A percentile compares a stretch with the other conserved stretches of the same genome.
Conservation (phyloP, 805 yeast species). For the Monosporozyma siamensis region DNA sequence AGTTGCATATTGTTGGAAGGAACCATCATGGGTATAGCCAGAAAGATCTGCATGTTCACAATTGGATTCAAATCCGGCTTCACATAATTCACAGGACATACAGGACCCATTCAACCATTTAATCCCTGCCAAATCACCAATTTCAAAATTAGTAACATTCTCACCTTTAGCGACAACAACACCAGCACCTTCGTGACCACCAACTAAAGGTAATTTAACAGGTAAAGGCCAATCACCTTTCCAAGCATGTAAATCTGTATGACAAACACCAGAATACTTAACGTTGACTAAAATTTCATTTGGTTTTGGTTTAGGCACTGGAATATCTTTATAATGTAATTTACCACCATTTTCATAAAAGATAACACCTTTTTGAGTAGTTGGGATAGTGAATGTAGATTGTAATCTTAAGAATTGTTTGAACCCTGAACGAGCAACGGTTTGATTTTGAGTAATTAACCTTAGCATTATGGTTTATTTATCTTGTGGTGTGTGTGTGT, state of each 20-base stretch:
- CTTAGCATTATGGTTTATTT: constrained; percentile 11
- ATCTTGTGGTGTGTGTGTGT: not conserved
- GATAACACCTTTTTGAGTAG: constrained; percentile 43
- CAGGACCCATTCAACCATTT: constrained; percentile 61
- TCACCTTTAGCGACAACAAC: constrained; percentile 50
- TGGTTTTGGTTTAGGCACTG: constrained; percentile 49
- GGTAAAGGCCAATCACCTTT: constrained; percentile 58
- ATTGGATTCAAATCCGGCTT: constrained; percentile 42
- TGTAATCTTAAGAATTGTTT: constrained; percentile 16
- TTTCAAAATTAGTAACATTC: constrained; percentile 45
- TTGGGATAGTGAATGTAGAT: constrained; percentile 31
- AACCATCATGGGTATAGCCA: constrained; percentile 55
- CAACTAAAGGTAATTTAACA: constrained; percentile 50
- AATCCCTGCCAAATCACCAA: constrained; percentile 55
- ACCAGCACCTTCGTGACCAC: constrained; percentile 66
- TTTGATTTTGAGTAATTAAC: constrained; percentile 4
- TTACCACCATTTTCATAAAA: constrained; percentile 44
- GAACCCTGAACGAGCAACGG: not conserved
- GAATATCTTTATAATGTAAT: constrained; percentile 41
- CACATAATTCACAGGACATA: constrained; percentile 50
- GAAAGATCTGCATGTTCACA: constrained; percentile 43
- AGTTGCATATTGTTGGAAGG: constrained; percentile 82
- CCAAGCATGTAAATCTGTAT: constrained; percentile 60
- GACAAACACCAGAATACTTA: constrained; percentile 58
- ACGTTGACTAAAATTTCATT: constrained; percentile 49